Base-by-base conservation (phyloP, 225 moss, liverwort and hornwort species). In the Thuidium tamariscinum region DNA sequence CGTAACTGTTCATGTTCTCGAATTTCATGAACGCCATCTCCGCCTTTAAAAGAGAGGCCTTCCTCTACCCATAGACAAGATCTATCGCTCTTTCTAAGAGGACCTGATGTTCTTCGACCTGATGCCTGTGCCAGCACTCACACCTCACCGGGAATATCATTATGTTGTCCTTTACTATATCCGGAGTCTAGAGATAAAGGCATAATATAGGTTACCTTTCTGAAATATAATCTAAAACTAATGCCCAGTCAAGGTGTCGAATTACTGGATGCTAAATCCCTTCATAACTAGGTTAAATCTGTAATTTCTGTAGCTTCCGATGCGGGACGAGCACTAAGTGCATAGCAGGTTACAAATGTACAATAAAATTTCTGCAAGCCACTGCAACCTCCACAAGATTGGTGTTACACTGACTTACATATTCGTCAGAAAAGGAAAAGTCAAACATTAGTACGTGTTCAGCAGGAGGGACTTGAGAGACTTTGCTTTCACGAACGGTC, bases 401-500 rank as follows among this genome's bases (percentile, higher is more conserved):
- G 63, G 60, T 76, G 75, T 55, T 73, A 74, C 73, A 76, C 75
- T 46, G 81, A 86, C 63, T 89, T 84, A 83, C 82, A 84, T 32
- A 63, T 77, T 59, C 26, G 55, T 87, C 85, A 89, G 79, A 68
- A 82, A 17, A 74, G 62, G 75, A 65, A 79, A 62, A 79, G 74
- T 55, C 83, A 69, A 77, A 57, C 56, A 30, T 82, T 66, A 75
- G 87, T 65, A 64, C 17, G 81, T 87, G 62, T 72, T 83, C 63
- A 82, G 82, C 87, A 93, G 76, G 64, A 92, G 60, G 64, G 92
- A 82, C 77, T 91, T 91, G 86, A 93, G 89, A 70, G 92, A 92
- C 78, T 91, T 91, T 18, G 88, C 87, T 86, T 93, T 93, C 64
- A 93, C 91, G 39, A 93, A 93, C 64, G 86, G 82, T 66, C 91